Percentiles rank a stretch among this genome's conserved stretches.
Evolutionary conservation across 2,329 filamentous ascomycete species (phyloP).

Genomic region (Ascosphaera aggregata): DNA sequence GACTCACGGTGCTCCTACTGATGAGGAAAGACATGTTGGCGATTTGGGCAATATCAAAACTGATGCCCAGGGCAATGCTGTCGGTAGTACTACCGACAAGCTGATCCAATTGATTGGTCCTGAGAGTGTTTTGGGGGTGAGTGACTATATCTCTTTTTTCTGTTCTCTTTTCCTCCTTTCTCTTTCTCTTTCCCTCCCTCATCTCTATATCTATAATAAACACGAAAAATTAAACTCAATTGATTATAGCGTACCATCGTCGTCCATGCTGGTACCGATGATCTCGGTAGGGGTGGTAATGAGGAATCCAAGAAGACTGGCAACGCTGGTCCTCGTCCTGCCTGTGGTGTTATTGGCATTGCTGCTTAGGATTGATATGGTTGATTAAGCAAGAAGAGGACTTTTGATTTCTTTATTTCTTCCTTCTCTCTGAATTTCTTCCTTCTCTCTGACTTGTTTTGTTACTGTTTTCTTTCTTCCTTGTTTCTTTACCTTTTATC

Average conservation of each 20-base stretch:
- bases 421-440: no score
- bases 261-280: conserved; percentile 84
- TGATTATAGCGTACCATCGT: conserved; percentile 62
- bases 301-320: conserved; percentile 98
- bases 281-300: conserved; percentile 77
- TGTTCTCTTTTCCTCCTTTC: background rate
- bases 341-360: conserved; percentile 90
- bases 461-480: no score
- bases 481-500: conserved; percentile 1
- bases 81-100: conserved; percentile 58
- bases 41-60: conserved; percentile 96
- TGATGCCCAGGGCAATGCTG: conserved; percentile 72
- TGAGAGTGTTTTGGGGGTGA: conserved; percentile 80
- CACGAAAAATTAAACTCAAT: conserved; percentile 1
- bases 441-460: no score
- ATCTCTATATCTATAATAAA: background rate
- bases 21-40: conserved; percentile 78
- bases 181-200: background rate
- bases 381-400: no score
- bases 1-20: conserved; percentile 68
- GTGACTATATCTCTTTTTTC: conserved; percentile 7
- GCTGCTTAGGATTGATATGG: conserved; percentile 46
- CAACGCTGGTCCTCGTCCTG: conserved; percentile 79
- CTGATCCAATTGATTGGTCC: conserved; percentile 90
- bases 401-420: no score